Base-by-base conservation (phyloP, 1,284 basidiomycete species). In the Boletus subluridellus region DNA sequence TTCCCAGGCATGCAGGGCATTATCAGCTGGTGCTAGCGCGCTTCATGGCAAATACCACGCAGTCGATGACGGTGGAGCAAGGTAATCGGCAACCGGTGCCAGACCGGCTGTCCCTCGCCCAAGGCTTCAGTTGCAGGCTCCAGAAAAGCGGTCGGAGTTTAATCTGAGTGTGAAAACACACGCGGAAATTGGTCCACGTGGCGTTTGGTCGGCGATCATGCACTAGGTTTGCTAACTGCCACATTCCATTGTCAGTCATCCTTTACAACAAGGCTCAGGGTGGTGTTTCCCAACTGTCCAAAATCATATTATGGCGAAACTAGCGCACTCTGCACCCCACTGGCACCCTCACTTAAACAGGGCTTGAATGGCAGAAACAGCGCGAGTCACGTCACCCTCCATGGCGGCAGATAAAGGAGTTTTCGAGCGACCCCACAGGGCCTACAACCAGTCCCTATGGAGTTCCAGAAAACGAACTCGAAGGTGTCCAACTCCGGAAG, bases 281-380 rank as follows among this genome's bases (percentile, higher is more conserved):
- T 24, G 24, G 24, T 24, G 24, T 24, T 24, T 24, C 24, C 24
- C 24, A 24, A 24, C 39, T n/a, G 4, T 32, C 7, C 8, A 39
- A 17, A 10, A 39, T 39, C 24, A 24, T 24, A n/a, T 11, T 4
- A 14, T 21, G 3, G 44, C 44, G 24, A 17, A 51, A 58, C 32
- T 58, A 28, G 30, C 39, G n/a, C 44, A 45, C 21, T 12, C 32
- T 38, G 41, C 15, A 39, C 2, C 24, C 0, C 5, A 4, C 26
- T 24, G 24, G 24, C 24, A 28, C 24, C 10, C 12, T 21, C 6
- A 10, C 11, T 10, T 11, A 15, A 41, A 17, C 17, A 26, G 14
- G 17, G 35, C 26, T 11, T 49, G 45, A 68, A 68, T 68, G 10
- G 65, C 65, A 17, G 65, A 68, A 68, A 57, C 42, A 51, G 12